Evolutionary conservation across 495 filamentous ascomycete genomes (phyloP).

Genomic region (Penicillium subrubescens): DNA sequence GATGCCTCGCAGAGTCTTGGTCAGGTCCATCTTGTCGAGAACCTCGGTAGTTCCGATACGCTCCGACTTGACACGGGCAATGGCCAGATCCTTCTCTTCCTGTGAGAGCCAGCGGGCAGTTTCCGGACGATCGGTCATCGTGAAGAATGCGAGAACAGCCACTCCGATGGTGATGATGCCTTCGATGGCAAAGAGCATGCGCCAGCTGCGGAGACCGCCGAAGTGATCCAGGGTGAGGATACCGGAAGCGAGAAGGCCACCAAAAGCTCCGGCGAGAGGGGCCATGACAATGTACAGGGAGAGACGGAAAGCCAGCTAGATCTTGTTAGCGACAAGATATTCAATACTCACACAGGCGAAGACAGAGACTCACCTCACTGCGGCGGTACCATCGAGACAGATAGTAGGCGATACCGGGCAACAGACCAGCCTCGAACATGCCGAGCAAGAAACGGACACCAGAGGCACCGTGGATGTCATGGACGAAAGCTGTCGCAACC

Average conservation of each 20-base stretch:
- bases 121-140: conserved; percentile 67
- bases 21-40: conserved; percentile 49
- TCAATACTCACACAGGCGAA: background rate
- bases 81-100: conserved; percentile 67
- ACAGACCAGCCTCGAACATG: conserved; percentile 67
- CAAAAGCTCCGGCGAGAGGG: conserved; percentile 69
- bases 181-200: conserved; percentile 76
- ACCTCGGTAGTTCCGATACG: conserved; percentile 66
- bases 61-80: conserved; percentile 63
- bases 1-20: conserved; percentile 51
- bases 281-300: conserved; percentile 58
- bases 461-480: conserved; percentile 39
- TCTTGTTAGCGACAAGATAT: background rate
- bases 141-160: conserved; percentile 57
- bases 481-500: conserved; percentile 50
- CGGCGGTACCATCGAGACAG: conserved; percentile 71
- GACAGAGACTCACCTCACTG: conserved; percentile 43
- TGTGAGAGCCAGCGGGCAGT: conserved; percentile 64
- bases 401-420: conserved; percentile 76
- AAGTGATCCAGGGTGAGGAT: conserved; percentile 49
- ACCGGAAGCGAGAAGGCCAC: conserved; percentile 66
- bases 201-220: conserved; percentile 58
- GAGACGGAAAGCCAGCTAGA: conserved; percentile 58
- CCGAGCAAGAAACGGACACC: conserved; percentile 61
- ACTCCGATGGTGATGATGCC: conserved; percentile 68